Base-by-base conservation (phyloP, 768 basidiomycete genomes). In the Pleurotus tuber-regium region DNA sequence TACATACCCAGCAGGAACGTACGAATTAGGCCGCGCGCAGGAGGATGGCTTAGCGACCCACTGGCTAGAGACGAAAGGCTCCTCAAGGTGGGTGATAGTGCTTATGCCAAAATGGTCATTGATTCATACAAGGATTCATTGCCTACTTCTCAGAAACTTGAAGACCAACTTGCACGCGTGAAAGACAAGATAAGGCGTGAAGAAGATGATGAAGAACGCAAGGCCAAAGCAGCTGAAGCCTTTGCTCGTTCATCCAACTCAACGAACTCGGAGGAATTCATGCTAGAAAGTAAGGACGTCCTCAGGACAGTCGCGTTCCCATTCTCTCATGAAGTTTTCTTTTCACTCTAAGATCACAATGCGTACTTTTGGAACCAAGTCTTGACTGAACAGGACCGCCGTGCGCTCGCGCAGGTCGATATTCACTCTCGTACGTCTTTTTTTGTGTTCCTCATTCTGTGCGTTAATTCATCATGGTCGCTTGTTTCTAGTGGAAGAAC, bases 61-160 rank as follows among this genome's bases (percentile, higher is more conserved):
- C 29, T 58, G 33, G 41, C 62, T 41, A 54, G 57, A 35, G 66
- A 67, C 33, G 66, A 67, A 50, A 55, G 61, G 29, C 58, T 66
- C 4, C 51, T 66, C n/a, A 63, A 60, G 59, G 65, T 62, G 49
- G 16, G 29, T 47, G 6, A 29, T 39, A 25, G 19, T 28, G 21
- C 33, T 38, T 12, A 19, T 38, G 21, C 12, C 2, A 19, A 38
- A 16, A 8, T 40, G 46, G 30, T 52, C 19, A 51, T 31, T 29
- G 47, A 24, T 54, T 43, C 25, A 57, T 43, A 19, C n/a, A n/a
- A n/a, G n/a, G n/a, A n/a, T n/a, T n/a, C n/a, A n/a, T n/a, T n/a
- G n/a, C n/a, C n/a, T 39, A 52, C 24, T 19, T 12, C 47, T 52
- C 4, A 66, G 64, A 63, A 57, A 57, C 61, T 66, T 11, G 64